Evolutionary conservation across 164 flowering plant species (phyloP).

Genomic region (Sextonia rubra): DNA sequence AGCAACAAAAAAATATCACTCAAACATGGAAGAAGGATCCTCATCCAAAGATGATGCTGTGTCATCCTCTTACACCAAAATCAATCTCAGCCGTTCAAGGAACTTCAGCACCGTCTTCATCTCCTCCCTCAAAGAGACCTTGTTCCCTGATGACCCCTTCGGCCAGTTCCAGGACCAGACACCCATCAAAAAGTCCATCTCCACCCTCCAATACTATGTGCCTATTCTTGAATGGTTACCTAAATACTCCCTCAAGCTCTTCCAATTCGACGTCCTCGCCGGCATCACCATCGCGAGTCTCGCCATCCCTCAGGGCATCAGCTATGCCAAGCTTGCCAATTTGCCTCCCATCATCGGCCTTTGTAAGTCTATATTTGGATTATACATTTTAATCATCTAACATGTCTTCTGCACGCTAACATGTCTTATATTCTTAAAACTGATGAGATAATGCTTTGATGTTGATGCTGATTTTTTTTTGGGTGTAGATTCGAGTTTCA

Average conservation of each 20-base stretch:
- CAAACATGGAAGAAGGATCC: slow-evolving; percentile 2
- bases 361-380: slow-evolving; percentile 29
- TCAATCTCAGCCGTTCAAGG: slow-evolving; percentile 34
- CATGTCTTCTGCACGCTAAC: neutral
- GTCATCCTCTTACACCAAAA: slow-evolving; percentile 3
- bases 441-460: neutral
- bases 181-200: neutral
- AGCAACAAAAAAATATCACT: too few relatives aligned
- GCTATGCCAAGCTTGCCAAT: slow-evolving; percentile 64
- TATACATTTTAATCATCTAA: neutral
- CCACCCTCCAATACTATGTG: slow-evolving; percentile 36
- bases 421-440: neutral
- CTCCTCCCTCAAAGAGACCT: slow-evolving; percentile 47
- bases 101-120: slow-evolving; percentile 30
- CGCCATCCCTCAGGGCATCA: slow-evolving; percentile 75
- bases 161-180: slow-evolving; percentile 28
- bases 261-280: slow-evolving; percentile 48
- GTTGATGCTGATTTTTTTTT: neutral
- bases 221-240: slow-evolving; percentile 69
- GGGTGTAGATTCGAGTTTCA: slow-evolving; percentile 75
- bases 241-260: slow-evolving; percentile 29
- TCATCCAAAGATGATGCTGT: neutral
- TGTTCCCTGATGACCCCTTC: slow-evolving; percentile 82
- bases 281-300: slow-evolving; percentile 76
- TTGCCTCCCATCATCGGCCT: slow-evolving; percentile 66